These are phyloP conservation scores for Fistulina hepatica DNA, from an alignment of 1,284 basidiomycete genomes.

Conservation along the genomic window DNA sequence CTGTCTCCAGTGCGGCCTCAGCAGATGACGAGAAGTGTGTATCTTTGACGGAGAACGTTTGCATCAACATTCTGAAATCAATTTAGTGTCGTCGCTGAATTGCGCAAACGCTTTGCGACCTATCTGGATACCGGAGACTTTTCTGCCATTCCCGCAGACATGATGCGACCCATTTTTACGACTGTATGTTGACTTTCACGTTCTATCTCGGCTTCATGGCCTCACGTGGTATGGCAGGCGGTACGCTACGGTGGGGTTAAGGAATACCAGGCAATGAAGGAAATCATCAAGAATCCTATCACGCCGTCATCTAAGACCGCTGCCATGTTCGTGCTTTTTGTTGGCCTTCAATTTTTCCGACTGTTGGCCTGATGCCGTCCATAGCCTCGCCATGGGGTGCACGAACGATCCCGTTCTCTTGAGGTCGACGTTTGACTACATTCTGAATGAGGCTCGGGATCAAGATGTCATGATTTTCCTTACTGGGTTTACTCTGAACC, in stretches of 20 bases:
- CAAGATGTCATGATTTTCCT: constrained; percentile 58
- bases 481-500: constrained; percentile 33
- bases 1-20: constrained; percentile 57
- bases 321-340: constrained; percentile 45
- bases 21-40: constrained; percentile 50
- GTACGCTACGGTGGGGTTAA: constrained; percentile 64
- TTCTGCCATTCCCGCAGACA: constrained; percentile 69
- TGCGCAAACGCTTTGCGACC: constrained; percentile 64
- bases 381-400: constrained; percentile 34
- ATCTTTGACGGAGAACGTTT: constrained; percentile 1
- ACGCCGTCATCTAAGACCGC: constrained; percentile 63
- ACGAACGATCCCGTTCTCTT: constrained; percentile 36
- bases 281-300: constrained; percentile 61
- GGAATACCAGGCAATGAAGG: constrained; percentile 71
- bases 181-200: constrained; percentile 28
- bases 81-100: constrained; percentile 59
- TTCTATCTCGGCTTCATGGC: constrained; percentile 10
- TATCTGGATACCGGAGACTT: constrained; percentile 70
- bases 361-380: constrained; percentile 1
- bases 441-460: constrained; percentile 45
- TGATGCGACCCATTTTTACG: constrained; percentile 44
- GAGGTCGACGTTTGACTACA: constrained; percentile 48
- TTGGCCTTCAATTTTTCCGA: not conserved
- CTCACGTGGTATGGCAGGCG: constrained; percentile 28
- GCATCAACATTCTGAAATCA: constrained; percentile 2